These are phyloP conservation scores for Vitellaria paradoxa DNA, from an alignment of 179 eudicot species.

Conservation along the genomic window DNA sequence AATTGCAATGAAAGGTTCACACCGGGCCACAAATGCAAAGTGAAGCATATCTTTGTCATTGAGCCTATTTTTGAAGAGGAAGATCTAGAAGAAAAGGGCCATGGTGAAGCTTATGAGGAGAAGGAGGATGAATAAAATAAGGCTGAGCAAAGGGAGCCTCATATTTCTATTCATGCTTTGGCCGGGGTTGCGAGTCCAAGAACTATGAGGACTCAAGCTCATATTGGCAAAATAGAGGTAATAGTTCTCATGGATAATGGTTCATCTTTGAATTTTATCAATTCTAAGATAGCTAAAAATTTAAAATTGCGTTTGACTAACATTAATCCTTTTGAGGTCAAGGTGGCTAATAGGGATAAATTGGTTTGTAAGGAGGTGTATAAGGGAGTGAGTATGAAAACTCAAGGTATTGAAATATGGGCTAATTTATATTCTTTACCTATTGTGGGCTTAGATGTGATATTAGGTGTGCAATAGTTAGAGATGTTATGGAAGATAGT, in stretches of 20 bases:
- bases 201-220: background rate
- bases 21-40: background rate
- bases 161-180: background rate
- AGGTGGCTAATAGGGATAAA: background rate
- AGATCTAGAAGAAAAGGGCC: background rate
- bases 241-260: background rate
- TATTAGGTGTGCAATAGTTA: background rate
- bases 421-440: background rate
- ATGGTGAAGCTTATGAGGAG: background rate
- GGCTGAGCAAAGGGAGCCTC: background rate
- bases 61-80: background rate
- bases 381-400: background rate
- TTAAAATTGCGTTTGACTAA: background rate
- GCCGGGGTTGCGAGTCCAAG: background rate
- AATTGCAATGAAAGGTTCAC: slow-evolving; percentile 2
- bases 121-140: background rate
- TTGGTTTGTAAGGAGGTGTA: background rate
- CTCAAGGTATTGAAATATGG: background rate
- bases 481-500: background rate
- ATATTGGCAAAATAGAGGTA: background rate
- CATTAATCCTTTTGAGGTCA: background rate
- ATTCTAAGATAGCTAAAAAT: background rate
- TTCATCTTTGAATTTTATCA: background rate
- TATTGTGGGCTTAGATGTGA: background rate
- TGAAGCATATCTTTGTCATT: background rate